phyloP scores from a whole-genome alignment of 2,329 filamentous ascomycete genomes.

The Aspergillus fumigatiaffinis region DNA sequence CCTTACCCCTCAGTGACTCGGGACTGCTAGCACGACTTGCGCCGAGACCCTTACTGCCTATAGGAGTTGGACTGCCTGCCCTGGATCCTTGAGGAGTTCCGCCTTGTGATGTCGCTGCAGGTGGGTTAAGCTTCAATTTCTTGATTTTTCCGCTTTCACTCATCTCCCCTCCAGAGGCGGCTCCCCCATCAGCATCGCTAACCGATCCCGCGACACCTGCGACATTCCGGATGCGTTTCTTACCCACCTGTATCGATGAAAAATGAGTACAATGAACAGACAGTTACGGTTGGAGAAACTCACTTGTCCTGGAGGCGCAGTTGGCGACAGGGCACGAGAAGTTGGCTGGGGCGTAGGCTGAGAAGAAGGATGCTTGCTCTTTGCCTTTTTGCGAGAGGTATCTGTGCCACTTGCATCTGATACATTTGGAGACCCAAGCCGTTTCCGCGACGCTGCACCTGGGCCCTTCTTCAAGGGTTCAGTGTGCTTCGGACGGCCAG shows the following conservation, averaged over 20 bases:
- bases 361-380: slow-evolving; percentile 58
- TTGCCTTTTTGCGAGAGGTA: slow-evolving; percentile 73
- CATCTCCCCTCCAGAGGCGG: slow-evolving; percentile 44
- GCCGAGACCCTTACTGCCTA: slow-evolving; percentile 22
- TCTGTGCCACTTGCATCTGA: slow-evolving; percentile 93
- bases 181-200: slow-evolving; percentile 55
- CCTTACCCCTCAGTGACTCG: slow-evolving; percentile 29
- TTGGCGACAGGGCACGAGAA: slow-evolving; percentile 61
- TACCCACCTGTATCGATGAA: slow-evolving; percentile 40
- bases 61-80: slow-evolving; percentile 43
- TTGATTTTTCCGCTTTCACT: slow-evolving; percentile 43
- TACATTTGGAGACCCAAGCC: slow-evolving; percentile 77
- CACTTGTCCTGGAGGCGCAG: slow-evolving; percentile 53
- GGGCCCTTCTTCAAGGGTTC: slow-evolving; percentile 51
- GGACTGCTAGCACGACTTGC: slow-evolving; percentile 41
- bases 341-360: slow-evolving; percentile 31
- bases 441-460: slow-evolving; percentile 64
- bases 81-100: slow-evolving; percentile 48
- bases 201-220: slow-evolving; percentile 44
- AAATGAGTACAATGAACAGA: not conserved
- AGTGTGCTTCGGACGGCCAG: slow-evolving; percentile 52
- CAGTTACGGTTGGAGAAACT: slow-evolving; percentile 5
- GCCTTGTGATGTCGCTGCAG: slow-evolving; percentile 32
- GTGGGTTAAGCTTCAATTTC: slow-evolving; percentile 48
- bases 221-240: slow-evolving; percentile 45